Base-by-base conservation (phyloP, 2,329 filamentous ascomycete genomes). In the Fusarium sp. region DNA sequence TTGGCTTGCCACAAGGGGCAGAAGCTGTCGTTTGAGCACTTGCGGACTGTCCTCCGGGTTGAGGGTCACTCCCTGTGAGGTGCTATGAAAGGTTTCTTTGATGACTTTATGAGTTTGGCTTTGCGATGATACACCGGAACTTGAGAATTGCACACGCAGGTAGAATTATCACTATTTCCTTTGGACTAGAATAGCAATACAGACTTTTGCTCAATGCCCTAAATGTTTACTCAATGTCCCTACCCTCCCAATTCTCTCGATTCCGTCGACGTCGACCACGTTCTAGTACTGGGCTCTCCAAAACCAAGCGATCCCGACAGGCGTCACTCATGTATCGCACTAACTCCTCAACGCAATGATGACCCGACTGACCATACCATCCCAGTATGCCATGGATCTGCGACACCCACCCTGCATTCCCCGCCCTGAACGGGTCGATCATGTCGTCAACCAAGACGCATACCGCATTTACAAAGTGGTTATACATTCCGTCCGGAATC, bases 1-100 rank as follows among this genome's bases (percentile, higher is more conserved):
- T 64, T 83, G 64, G 81, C 81, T 13, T 81, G 73, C 13, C 81
- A 82, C 52, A 77, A 79, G 69, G 74, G 66, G 4, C 75, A 82
- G 77, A 78, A 72, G 63, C 60, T 83, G 57, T 67, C 67, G 2
- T 78, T 80, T 54, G 59, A 67, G 20, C 81, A 83, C 59, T 27
- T 83, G 45, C 67, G 71, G 57, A 81, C 75, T n/a, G 82, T 83
- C 18, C 68, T 83, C 54, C 73, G 75, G 57, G 76, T 82, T 0
- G 75, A 79, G 67, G 80, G 80, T 0, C 72, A 80, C 37, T 80
- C 79, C 27, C 56, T 80, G 57, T 80, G 69, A 78, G 37, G 48
- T 13, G 41, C 23, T 64, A 39, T 2, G 23, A 7, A 23, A 18
- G 18, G 13, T 14, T 11, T 61, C 37, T 57, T 58, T 52, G 18